Evolutionary conservation across 768 basidiomycete species (phyloP).

Genomic region (Russula ochroleuca): DNA sequence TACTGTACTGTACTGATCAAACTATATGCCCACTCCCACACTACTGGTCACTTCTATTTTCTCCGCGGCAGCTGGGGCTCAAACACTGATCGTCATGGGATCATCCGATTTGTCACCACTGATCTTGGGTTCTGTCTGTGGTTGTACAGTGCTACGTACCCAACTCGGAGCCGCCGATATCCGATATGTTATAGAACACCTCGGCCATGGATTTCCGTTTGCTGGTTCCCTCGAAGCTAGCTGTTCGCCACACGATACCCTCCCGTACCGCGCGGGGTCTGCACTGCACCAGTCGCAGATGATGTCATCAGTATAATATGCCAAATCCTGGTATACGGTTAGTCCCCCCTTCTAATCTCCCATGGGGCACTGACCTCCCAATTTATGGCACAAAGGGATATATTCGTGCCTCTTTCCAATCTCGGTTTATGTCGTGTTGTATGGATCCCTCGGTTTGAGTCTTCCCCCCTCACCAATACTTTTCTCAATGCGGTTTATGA

Average conservation of each 20-base stretch:
- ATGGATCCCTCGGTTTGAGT: not conserved
- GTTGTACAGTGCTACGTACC: not conserved
- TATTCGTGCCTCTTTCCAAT: slow-evolving; percentile 14
- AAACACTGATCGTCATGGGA: not conserved
- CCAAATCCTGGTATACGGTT: slow-evolving; percentile 10
- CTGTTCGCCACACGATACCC: not conserved
- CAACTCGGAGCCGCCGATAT: not conserved
- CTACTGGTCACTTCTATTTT: no score
- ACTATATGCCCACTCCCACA: not conserved
- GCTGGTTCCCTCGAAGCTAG: not conserved
- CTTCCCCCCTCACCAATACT: no score
- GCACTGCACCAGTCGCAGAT: slow-evolving; percentile 7
- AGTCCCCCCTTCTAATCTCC: not conserved
- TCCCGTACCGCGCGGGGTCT: not conserved
- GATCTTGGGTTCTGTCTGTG: not conserved
- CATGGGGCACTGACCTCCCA: not conserved
- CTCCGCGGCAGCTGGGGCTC: no score
- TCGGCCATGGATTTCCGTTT: not conserved
- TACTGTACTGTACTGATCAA: no score
- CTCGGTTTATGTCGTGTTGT: slow-evolving; percentile 7
- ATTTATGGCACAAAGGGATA: not conserved
- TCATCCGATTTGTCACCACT: not conserved
- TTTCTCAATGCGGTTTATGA: not conserved
- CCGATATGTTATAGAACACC: not conserved
- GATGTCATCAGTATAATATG: slow-evolving; percentile 7